These are phyloP conservation scores for Geranomyces variabilis DNA, from an alignment of 192 early-diverging fungal genomes.

Conservation along the genomic window DNA sequence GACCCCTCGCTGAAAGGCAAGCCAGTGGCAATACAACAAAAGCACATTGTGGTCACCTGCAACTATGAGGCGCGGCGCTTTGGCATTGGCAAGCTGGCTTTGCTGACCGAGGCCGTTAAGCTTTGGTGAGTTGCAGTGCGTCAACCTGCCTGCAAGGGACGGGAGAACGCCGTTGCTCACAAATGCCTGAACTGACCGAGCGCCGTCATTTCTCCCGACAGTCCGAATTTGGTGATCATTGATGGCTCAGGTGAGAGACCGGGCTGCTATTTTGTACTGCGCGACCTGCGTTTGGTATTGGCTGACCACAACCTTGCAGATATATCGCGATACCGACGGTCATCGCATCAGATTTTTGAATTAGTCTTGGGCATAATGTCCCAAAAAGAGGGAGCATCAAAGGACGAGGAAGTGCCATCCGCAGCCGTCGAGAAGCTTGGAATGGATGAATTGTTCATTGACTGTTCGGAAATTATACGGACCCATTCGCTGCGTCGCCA, in stretches of 20 bases:
- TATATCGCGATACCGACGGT: slow-evolving; percentile 38
- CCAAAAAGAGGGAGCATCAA: neutral
- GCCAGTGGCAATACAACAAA: slow-evolving; percentile 31
- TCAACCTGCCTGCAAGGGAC: too few relatives aligned
- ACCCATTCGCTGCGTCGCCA: neutral
- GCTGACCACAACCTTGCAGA: slow-evolving; percentile 16
- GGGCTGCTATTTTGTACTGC: too few relatives aligned
- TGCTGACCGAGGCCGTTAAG: slow-evolving; percentile 36
- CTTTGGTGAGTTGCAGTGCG: slow-evolving; percentile 29
- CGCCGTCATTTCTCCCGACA: neutral
- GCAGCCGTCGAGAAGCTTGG: slow-evolving; percentile 40
- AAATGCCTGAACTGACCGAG: too few relatives aligned
- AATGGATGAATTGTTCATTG: slow-evolving; percentile 46
- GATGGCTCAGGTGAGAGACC: slow-evolving; percentile 38
- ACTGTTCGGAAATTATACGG: slow-evolving; percentile 37
- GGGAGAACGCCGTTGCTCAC: too few relatives aligned
- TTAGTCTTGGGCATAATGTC: slow-evolving; percentile 26
- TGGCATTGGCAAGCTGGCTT: slow-evolving; percentile 41
- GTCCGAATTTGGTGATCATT: slow-evolving; percentile 41
- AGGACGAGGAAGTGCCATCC: neutral
- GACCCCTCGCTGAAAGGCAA: slow-evolving; percentile 10
- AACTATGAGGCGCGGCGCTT: slow-evolving; percentile 44
- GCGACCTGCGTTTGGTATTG: neutral
- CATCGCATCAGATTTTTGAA: slow-evolving; percentile 40
- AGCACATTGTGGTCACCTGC: slow-evolving; percentile 29